Evolutionary conservation across 2,329 filamentous ascomycete genomes (phyloP).

Genomic region (Whalleya microplaca): DNA sequence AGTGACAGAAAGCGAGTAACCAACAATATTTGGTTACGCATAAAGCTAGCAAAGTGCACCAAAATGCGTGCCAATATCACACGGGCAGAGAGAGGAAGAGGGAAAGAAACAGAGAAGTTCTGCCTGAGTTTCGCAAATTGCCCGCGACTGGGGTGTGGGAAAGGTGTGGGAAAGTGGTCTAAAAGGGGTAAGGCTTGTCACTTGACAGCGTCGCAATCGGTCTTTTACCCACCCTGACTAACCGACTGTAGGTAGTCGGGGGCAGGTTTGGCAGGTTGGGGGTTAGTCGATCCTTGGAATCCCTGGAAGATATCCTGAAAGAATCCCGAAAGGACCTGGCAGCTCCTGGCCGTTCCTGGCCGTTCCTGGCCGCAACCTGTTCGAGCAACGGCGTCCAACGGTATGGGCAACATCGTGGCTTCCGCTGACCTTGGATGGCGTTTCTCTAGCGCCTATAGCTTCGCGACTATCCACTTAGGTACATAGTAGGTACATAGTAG

Average conservation of each 20-base stretch:
- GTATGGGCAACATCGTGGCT: constrained; percentile 9
- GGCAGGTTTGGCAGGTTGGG: too few relatives aligned
- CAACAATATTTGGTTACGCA: constrained; percentile 10
- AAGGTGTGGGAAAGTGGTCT: constrained; percentile 10
- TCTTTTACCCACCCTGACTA: constrained; percentile 28
- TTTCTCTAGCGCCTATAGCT: constrained; percentile 14
- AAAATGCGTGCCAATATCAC: not conserved
- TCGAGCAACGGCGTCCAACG: not conserved
- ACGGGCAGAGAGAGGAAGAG: constrained; percentile 12
- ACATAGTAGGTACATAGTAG: too few relatives aligned
- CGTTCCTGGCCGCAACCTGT: too few relatives aligned
- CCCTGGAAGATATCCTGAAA: too few relatives aligned
- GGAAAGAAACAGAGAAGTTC: constrained; percentile 11
- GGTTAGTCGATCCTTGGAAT: too few relatives aligned
- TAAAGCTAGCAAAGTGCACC: constrained; percentile 16
- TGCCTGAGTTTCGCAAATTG: not conserved
- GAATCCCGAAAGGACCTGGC: constrained; percentile 9
- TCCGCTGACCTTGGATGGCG: constrained; percentile 13
- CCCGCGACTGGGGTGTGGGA: constrained; percentile 6
- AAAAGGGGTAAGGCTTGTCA: constrained; percentile 23
- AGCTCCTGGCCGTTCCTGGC: too few relatives aligned
- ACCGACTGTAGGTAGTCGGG: constrained; percentile 5
- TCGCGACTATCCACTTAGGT: not conserved
- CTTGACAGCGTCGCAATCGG: constrained; percentile 30
- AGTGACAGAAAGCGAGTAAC: constrained; percentile 25